Evolutionary conservation across 176 grass and related monocot species (phyloP).

Genomic region (Puya raimondii): DNA sequence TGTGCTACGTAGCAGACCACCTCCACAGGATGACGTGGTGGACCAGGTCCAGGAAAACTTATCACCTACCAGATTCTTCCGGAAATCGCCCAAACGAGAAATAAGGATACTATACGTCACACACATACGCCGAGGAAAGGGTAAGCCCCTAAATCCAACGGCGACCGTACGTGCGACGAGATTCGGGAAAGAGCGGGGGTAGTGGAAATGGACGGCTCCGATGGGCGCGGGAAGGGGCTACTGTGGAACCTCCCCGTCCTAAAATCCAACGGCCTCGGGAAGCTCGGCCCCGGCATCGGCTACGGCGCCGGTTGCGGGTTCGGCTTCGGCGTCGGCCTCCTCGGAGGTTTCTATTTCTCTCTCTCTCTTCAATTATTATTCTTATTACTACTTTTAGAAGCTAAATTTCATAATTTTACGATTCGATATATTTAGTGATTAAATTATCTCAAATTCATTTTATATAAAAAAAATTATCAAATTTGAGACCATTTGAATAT

Average conservation of each 20-base stretch:
- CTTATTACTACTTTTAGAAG: neutral
- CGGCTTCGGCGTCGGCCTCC: slow-evolving; percentile 60
- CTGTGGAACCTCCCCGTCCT: slow-evolving; percentile 49
- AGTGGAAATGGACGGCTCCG: slow-evolving; percentile 24
- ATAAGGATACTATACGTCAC: too few relatives aligned
- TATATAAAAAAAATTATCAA: too few relatives aligned
- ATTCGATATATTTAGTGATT: neutral
- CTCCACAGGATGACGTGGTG: too few relatives aligned
- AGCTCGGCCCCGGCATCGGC: slow-evolving; percentile 64
- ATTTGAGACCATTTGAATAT: too few relatives aligned
- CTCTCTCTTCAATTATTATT: neutral
- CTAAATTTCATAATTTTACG: neutral
- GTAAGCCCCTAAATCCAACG: too few relatives aligned
- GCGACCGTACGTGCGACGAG: neutral
- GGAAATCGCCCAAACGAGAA: too few relatives aligned
- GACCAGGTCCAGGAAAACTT: too few relatives aligned
- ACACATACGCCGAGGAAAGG: too few relatives aligned
- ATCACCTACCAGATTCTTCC: too few relatives aligned
- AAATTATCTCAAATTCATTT: too few relatives aligned
- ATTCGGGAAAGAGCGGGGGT: neutral
- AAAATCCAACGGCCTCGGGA: slow-evolving; percentile 58
- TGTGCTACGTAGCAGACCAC: too few relatives aligned
- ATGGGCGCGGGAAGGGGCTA: slow-evolving; percentile 29
- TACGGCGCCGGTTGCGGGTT: slow-evolving; percentile 76
- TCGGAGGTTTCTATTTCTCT: slow-evolving; percentile 49